A percentile compares a stretch with the other conserved stretches of the same genome.
phyloP scores from a whole-genome alignment of 768 basidiomycete genomes.

The Cubamyces lactineus region DNA sequence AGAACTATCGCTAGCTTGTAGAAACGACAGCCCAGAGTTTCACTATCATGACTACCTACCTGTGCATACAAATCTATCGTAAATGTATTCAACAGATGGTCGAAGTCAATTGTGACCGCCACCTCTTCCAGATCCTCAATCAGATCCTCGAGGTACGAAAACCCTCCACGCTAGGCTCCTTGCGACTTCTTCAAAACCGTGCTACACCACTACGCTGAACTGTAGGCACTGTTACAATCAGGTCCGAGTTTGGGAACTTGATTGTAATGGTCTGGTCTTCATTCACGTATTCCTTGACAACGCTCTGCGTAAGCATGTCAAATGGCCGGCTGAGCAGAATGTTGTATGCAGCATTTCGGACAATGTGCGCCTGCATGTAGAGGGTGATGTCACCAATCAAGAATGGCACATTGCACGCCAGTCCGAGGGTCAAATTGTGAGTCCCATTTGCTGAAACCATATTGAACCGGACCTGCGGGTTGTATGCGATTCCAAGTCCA shows the following conservation, averaged over 20 bases:
- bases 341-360: constrained; percentile 10
- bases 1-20: too few species aligned
- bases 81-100: too few species aligned
- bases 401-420: constrained; percentile 8
- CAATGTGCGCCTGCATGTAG: constrained; percentile 11
- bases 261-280: constrained; percentile 17
- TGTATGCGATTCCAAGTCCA: not conserved
- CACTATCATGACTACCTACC: too few species aligned
- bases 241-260: constrained; percentile 17
- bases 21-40: too few species aligned
- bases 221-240: constrained; percentile 6
- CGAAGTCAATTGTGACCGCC: too few species aligned
- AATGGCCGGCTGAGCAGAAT: constrained; percentile 12
- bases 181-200: not conserved
- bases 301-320: constrained; percentile 12
- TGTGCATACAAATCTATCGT: too few species aligned
- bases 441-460: not conserved
- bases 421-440: not conserved
- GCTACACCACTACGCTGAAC: constrained; percentile 6
- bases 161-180: too few species aligned
- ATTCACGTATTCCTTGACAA: constrained; percentile 4
- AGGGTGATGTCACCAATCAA: not conserved
- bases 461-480: not conserved
- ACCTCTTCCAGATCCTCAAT: not conserved
- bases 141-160: not conserved